These are phyloP conservation scores for Scheffersomyces amazonensis DNA, from an alignment of 805 yeast species.

Conservation along the genomic window DNA sequence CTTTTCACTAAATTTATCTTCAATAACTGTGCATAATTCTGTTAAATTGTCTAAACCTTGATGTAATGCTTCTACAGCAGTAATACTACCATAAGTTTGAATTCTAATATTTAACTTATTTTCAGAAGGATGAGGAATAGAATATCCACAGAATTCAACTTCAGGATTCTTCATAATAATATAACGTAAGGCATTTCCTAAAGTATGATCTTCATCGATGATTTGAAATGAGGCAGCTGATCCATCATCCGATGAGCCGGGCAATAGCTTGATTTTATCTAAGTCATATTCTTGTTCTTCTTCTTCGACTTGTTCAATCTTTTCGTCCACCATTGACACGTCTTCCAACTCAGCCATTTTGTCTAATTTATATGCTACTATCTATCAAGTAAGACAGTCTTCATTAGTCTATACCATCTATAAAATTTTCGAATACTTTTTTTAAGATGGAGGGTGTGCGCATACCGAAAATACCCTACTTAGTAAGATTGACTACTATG, in stretches of 20 bases:
- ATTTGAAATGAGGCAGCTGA: conserved; percentile 93
- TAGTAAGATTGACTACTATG: no score
- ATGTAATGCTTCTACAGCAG: conserved; percentile 91
- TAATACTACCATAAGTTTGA: conserved; percentile 82
- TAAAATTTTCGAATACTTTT: not conserved
- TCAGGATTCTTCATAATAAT: conserved; percentile 97
- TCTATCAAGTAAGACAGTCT: no score
- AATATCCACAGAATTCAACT: conserved; percentile 97
- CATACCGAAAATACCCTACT: not conserved
- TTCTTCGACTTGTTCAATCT: conserved; percentile 15
- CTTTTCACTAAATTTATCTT: conserved; percentile 69
- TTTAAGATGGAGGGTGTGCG: no score
- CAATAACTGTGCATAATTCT: conserved; percentile 80
- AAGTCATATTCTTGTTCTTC: conserved; percentile 48
- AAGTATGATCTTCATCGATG: conserved; percentile 90
- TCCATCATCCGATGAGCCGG: conserved; percentile 91
- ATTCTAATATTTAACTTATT: conserved; percentile 84
- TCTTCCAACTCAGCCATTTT: conserved; percentile 21
- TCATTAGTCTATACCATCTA: no score
- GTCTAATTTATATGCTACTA: no score
- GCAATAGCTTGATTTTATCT: conserved; percentile 64
- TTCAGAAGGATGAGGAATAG: conserved; percentile 98
- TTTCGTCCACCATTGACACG: conserved; percentile 13
- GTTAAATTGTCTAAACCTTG: conserved; percentile 85
- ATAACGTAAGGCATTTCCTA: conserved; percentile 91